These are phyloP conservation scores for Glebionis coronaria DNA, from an alignment of 129 eudicot genomes.

Conservation along the genomic window DNA sequence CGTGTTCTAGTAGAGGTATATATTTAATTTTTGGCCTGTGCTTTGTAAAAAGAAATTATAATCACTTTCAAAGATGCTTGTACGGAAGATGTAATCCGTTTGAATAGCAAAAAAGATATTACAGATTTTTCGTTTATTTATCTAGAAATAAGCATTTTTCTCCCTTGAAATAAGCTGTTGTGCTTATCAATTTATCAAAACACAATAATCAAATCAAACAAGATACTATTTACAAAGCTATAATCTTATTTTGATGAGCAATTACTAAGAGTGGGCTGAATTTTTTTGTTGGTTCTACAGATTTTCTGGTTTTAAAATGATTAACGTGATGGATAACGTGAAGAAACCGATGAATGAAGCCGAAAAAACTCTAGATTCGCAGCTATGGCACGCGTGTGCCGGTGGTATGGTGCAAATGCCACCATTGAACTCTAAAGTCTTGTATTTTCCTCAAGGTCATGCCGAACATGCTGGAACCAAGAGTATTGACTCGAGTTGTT, in stretches of 20 bases:
- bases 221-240: no score
- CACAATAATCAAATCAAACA: no score
- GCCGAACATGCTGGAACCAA: slow-evolving; percentile 50
- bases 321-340: slow-evolving; percentile 47
- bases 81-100: no score
- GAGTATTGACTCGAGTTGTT: slow-evolving; percentile 39
- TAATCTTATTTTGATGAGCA: no score
- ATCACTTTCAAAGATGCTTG: no score
- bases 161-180: no score
- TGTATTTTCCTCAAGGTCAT: slow-evolving; percentile 89
- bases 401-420: slow-evolving; percentile 91
- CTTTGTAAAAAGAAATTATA: neutral
- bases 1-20: slow-evolving; percentile 8
- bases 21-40: neutral
- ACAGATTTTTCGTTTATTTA: no score
- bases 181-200: no score
- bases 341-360: slow-evolving; percentile 54
- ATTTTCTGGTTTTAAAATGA: slow-evolving; percentile 33
- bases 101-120: no score
- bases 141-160: no score
- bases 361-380: slow-evolving; percentile 67
- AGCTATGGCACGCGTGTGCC: slow-evolving; percentile 96
- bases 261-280: no score
- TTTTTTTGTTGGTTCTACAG: slow-evolving; percentile 8
- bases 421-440: slow-evolving; percentile 58